These are phyloP conservation scores for Ogataea nonfermentans DNA, from an alignment of 805 yeast species.

Conservation along the genomic window DNA sequence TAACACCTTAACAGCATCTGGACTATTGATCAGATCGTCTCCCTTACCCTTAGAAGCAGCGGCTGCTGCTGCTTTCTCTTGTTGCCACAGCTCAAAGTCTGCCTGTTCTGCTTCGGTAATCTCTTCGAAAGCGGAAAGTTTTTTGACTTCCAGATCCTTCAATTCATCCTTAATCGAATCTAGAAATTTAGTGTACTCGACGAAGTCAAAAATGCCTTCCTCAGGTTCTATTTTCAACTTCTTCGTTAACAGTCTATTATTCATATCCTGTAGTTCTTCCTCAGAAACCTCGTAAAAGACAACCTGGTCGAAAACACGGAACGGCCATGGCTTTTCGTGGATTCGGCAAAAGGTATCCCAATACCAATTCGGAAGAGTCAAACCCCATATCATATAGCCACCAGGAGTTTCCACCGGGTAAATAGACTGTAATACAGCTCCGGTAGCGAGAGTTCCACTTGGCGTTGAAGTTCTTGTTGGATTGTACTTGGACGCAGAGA, in stretches of 20 bases:
- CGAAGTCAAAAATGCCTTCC: constrained; percentile 34
- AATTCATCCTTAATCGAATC: constrained; percentile 30
- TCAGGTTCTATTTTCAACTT: constrained; percentile 29
- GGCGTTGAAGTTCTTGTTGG: constrained; percentile 96
- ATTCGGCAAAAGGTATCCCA: constrained; percentile 61
- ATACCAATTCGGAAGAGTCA: constrained; percentile 98
- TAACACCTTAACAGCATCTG: constrained; percentile 75
- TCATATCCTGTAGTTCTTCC: constrained; percentile 28
- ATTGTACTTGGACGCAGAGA: constrained; percentile 89
- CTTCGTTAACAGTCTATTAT: constrained; percentile 32
- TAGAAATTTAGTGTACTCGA: constrained; percentile 30
- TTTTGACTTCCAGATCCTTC: constrained; percentile 20
- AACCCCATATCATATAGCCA: constrained; percentile 94
- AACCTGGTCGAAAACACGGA: constrained; percentile 89
- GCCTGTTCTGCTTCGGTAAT: constrained; percentile 71
- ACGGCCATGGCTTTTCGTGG: constrained; percentile 76
- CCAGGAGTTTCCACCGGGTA: constrained; percentile 98
- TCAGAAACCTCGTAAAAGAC: constrained; percentile 43
- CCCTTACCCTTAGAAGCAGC: constrained; percentile 7
- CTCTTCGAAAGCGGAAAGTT: constrained; percentile 78
- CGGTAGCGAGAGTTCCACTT: constrained; percentile 95
- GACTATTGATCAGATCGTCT: constrained; percentile 35
- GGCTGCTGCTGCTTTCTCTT: constrained; percentile 45
- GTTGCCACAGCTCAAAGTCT: constrained; percentile 45
- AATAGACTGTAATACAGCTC: constrained; percentile 98